phyloP scores from a whole-genome alignment of 2,329 filamentous ascomycete species.

The Aspergillus quadricinctus region DNA sequence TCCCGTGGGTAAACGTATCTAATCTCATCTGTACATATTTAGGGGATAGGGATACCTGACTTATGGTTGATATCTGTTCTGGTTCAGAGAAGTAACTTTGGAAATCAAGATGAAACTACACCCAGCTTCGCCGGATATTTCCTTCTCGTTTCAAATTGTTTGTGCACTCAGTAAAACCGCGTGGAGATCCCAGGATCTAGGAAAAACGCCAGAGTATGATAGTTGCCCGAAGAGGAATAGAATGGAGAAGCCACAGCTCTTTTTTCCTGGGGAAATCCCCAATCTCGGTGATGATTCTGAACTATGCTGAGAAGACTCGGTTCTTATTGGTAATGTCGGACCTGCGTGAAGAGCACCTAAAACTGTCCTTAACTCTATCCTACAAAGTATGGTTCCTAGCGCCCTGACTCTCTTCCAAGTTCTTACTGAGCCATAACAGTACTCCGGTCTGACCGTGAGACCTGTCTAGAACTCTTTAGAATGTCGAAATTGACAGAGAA shows the following conservation, averaged over 20 bases:
- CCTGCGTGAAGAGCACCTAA: neutral
- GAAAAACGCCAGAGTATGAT: neutral
- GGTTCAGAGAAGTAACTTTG: too few relatives aligned
- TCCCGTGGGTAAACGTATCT: neutral
- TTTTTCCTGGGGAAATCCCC: neutral
- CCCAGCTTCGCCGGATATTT: neutral
- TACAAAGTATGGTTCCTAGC: neutral
- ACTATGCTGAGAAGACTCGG: neutral
- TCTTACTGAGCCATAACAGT: neutral
- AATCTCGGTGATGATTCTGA: neutral
- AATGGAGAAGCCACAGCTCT: neutral
- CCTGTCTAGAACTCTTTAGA: neutral
- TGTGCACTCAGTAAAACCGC: neutral
- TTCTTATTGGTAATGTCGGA: neutral
- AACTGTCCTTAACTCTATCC: neutral
- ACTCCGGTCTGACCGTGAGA: neutral
- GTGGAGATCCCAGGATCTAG: neutral
- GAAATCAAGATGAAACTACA: neutral
- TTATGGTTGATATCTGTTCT: neutral
- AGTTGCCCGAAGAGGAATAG: neutral
- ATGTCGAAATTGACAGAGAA: neutral
- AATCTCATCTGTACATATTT: neutral
- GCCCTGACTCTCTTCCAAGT: neutral
- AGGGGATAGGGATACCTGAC: neutral
- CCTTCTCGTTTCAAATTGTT: neutral